Base-by-base conservation (phyloP, 176 grass and related monocot species). In the Pontederia crassipes region DNA sequence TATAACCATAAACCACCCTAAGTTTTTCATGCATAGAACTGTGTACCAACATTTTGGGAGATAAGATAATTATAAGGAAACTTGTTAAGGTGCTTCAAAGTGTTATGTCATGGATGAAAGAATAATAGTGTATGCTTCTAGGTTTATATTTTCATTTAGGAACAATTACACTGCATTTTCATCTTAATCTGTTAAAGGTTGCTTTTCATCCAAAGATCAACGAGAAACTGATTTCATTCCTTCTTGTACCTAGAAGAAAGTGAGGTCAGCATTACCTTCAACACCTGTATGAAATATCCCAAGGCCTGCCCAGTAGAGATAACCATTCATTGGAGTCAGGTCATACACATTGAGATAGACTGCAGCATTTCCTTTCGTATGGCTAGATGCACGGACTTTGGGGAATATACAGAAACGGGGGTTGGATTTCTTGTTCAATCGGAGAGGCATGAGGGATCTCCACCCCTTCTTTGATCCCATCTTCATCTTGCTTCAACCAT, bases 331-430 rank as follows among this genome's bases (percentile, higher is more conserved):
- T 58, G 87, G 81, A 27, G 92, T 97, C 81, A 97, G 80, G 75
- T 97, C 92, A 55, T 97, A 97, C 40, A 97, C 92, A 24, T 97
- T 97, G 53, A 97, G 84, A 83, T 88, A 97, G 82, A 97, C 92
- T 1, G 87, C 87, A 61, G 87, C 73, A 75, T 84, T 65, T 73
- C 75, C 81, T 59, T 75, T 52, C 0, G 78, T 85, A 71, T 91
- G 87, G 75, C 74, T 67, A 55, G 78, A 59, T 11, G 82, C 69
- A 48, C 72, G 81, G 67, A 88, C 81, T 71, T 97, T 91, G 45
- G 86, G 92, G 69, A 97, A 97, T 76, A 91, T 70, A 82, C 80
- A 88, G 66, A 90, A 88, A 26, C 74, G 81, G 62, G 78, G 45
- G 9, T 79, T 62, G 29, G 83, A 85, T 97, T 86, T 91, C 76